Evolutionary conservation across 2,329 filamentous ascomycete species (phyloP).

Genomic region (Didymella arachidicola): DNA sequence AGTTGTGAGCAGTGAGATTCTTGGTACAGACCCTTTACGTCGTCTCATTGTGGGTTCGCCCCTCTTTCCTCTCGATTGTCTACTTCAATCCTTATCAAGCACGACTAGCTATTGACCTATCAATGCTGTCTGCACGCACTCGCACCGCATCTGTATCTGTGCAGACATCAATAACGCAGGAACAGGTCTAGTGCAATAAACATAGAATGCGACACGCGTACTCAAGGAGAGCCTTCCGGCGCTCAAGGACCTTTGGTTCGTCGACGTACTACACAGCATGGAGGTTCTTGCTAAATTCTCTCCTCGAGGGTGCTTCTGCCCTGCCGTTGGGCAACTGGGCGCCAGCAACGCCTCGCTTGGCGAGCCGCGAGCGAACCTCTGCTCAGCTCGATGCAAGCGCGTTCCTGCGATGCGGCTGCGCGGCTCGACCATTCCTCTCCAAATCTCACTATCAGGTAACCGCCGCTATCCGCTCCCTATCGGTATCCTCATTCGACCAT

Average conservation of each 20-base stretch:
- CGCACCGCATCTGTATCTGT: slow-evolving; percentile 21
- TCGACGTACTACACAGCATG: slow-evolving; percentile 19
- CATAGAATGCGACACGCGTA: slow-evolving; percentile 3
- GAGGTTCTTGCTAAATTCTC: slow-evolving; percentile 20
- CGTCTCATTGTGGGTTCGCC: slow-evolving; percentile 17
- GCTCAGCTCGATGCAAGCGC: slow-evolving; percentile 9
- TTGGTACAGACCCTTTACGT: slow-evolving; percentile 23
- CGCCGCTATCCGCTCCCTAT: neutral
- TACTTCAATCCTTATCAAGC: slow-evolving; percentile 23
- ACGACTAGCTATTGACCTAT: slow-evolving; percentile 14
- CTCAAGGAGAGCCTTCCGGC: slow-evolving; percentile 16
- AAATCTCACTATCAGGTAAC: neutral
- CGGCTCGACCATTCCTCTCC: slow-evolving; percentile 1
- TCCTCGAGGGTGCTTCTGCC: slow-evolving; percentile 27
- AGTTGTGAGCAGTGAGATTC: slow-evolving; percentile 23
- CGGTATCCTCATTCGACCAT: neutral
- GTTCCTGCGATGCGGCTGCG: neutral
- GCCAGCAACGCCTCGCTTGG: neutral
- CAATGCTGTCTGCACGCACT: slow-evolving; percentile 13
- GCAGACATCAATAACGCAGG: slow-evolving; percentile 16
- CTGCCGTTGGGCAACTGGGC: slow-evolving; percentile 10
- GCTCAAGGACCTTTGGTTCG: slow-evolving; percentile 12
- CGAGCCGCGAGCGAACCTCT: slow-evolving; percentile 7
- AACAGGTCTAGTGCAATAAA: slow-evolving; percentile 1
- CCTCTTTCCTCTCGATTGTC: slow-evolving; percentile 20